phyloP scores from a whole-genome alignment of 768 basidiomycete species.

The Boletus speciosus region DNA sequence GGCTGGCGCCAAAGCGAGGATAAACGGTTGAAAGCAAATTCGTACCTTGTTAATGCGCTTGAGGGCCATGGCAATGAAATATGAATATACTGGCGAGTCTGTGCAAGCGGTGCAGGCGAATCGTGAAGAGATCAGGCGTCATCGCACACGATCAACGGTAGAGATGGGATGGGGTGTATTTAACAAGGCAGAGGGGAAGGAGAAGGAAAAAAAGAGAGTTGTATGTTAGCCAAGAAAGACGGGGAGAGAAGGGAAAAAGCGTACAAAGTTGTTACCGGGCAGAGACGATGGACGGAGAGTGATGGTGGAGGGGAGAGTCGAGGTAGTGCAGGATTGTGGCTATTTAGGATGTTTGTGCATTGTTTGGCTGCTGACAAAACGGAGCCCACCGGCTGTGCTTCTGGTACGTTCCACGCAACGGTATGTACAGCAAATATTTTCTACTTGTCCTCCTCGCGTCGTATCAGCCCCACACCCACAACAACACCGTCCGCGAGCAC shows the following conservation, averaged over 20 bases:
- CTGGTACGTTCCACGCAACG: conserved; percentile 9
- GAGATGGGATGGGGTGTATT: conserved; percentile 1
- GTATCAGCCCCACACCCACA: conserved; percentile 72
- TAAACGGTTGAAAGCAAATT: neutral
- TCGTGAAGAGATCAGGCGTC: conserved; percentile 30
- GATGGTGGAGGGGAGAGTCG: conserved; percentile 30
- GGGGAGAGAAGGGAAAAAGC: neutral
- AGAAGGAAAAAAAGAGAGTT: neutral
- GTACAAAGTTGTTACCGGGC: conserved; percentile 1
- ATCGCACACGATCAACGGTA: conserved; percentile 39
- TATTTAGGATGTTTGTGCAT: conserved; percentile 37
- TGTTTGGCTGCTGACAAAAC: conserved; percentile 40
- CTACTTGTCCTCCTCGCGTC: conserved; percentile 34
- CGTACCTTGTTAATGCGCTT: conserved; percentile 99
- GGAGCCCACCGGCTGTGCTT: conserved; percentile 7
- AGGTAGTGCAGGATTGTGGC: conserved; percentile 16
- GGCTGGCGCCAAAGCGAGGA: conserved; percentile 5
- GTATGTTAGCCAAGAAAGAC: neutral
- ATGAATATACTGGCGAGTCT: conserved; percentile 14
- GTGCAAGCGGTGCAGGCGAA: conserved; percentile 7
- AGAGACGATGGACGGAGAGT: conserved; percentile 4
- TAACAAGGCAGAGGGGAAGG: neutral
- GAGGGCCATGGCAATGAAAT: conserved; percentile 67
- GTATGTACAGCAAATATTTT: neutral
- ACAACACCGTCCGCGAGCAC: conserved; percentile 71